phyloP scores from a whole-genome alignment of 2,329 filamentous ascomycete species.

The Aureobasidium sp. region DNA sequence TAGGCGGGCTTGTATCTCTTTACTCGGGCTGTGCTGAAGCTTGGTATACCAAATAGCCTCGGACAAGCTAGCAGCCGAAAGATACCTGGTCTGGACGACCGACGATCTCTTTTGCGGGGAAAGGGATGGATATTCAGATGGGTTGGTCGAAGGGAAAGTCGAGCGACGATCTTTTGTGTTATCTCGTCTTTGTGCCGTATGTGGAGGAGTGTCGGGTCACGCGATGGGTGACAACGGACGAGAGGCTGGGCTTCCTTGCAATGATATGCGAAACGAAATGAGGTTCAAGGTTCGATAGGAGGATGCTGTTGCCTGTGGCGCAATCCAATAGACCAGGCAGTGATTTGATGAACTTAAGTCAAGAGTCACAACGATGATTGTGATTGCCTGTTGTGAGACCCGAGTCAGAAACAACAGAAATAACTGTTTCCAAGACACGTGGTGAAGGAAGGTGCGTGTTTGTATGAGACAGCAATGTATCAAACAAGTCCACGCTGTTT shows the following conservation, averaged over 20 bases:
- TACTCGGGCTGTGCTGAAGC: slow-evolving; percentile 7
- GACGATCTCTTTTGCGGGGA: slow-evolving; percentile 10
- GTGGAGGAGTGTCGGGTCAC: slow-evolving; percentile 1
- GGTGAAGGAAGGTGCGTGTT: not conserved
- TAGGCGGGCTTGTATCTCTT: slow-evolving; percentile 5
- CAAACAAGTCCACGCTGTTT: not conserved
- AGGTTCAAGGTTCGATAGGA: slow-evolving; percentile 4
- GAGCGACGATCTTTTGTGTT: slow-evolving; percentile 2
- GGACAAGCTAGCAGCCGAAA: not conserved
- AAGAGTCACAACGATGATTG: not conserved
- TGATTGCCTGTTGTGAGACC: not conserved
- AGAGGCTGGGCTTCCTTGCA: slow-evolving; percentile 1
- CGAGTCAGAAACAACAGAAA: not conserved
- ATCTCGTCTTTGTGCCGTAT: not conserved
- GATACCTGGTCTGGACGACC: slow-evolving; percentile 3
- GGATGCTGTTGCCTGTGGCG: not conserved
- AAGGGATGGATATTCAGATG: not conserved
- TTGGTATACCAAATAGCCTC: not conserved
- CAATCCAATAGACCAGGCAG: not conserved
- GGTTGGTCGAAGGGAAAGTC: slow-evolving; percentile 9
- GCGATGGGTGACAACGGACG: slow-evolving; percentile 6
- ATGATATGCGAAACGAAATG: not conserved
- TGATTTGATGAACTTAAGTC: not conserved
- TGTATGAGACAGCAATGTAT: not conserved
- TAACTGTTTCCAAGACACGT: not conserved